Percentiles rank a stretch among this genome's conserved stretches.
Evolutionary conservation across 768 basidiomycete genomes (phyloP).

Genomic region (Suillus luteus): DNA sequence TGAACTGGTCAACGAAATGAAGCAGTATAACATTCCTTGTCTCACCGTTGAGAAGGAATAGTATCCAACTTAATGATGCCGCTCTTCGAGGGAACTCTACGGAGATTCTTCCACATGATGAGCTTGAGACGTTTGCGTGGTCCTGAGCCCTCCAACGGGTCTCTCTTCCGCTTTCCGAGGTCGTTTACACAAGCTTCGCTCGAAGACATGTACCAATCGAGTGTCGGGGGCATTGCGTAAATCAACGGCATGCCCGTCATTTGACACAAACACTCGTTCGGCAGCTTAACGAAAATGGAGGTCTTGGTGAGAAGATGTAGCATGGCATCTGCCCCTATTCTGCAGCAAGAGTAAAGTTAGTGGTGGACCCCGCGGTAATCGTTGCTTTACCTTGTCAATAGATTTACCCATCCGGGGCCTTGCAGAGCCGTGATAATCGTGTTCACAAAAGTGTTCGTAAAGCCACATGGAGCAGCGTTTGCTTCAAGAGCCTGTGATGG

Average conservation of each 20-base stretch:
- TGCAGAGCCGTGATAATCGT: slow-evolving; percentile 72
- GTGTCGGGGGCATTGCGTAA: slow-evolving; percentile 36
- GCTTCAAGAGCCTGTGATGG: slow-evolving; percentile 29
- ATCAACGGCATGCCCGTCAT: slow-evolving; percentile 73
- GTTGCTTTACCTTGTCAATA: slow-evolving; percentile 56
- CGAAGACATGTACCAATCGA: slow-evolving; percentile 17
- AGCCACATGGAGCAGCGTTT: slow-evolving; percentile 41
- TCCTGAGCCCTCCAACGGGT: slow-evolving; percentile 16
- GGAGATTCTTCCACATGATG: slow-evolving; percentile 3
- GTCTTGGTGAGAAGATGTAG: slow-evolving; percentile 78
- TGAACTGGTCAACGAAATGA: slow-evolving; percentile 14
- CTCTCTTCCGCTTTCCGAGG: slow-evolving; percentile 28
- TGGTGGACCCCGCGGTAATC: background rate
- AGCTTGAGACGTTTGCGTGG: slow-evolving; percentile 33
- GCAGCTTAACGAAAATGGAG: slow-evolving; percentile 75
- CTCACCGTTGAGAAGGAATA: slow-evolving; percentile 23
- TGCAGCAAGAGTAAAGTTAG: slow-evolving; percentile 30
- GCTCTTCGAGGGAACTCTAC: background rate
- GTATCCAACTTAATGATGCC: background rate
- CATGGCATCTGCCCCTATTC: slow-evolving; percentile 79
- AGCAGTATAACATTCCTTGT: background rate
- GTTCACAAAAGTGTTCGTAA: slow-evolving; percentile 68
- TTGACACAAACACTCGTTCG: slow-evolving; percentile 86
- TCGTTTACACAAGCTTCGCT: slow-evolving; percentile 5
- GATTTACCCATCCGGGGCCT: slow-evolving; percentile 62